Percentiles rank a stretch among this genome's conserved stretches.
These are phyloP conservation scores for Coemansia sp. DNA, from an alignment of 371 early-diverging fungal species.

Conservation along the genomic window DNA sequence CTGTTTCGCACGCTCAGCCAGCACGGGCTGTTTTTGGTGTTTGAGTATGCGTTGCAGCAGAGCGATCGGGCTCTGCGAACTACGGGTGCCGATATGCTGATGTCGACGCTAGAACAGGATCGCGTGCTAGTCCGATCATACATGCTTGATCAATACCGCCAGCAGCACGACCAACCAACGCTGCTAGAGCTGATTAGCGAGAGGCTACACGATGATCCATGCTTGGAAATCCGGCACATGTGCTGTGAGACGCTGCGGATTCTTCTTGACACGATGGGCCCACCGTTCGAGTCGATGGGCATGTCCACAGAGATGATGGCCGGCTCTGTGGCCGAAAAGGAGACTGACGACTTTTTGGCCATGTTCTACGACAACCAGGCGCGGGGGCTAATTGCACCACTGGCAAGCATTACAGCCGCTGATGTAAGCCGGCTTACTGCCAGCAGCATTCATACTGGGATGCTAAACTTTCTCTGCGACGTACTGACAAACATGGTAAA, in stretches of 20 bases:
- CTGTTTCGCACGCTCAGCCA: conserved; percentile 67
- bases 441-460: conserved; percentile 8
- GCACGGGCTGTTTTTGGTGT: conserved; percentile 73
- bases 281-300: conserved; percentile 12
- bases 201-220: conserved; percentile 57
- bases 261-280: conserved; percentile 63
- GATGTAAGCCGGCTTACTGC: conserved; percentile 8
- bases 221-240: conserved; percentile 66
- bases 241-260: conserved; percentile 70
- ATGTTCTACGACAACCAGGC: conserved; percentile 71
- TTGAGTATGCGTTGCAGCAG: conserved; percentile 64
- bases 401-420: conserved; percentile 52
- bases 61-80: conserved; percentile 57
- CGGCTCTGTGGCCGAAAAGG: conserved; percentile 57
- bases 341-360: conserved; percentile 70
- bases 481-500: conserved; percentile 67
- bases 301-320: conserved; percentile 7
- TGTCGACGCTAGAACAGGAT: conserved; percentile 76
- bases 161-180: conserved; percentile 53
- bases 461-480: conserved; percentile 68
- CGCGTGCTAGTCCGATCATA: conserved; percentile 69
- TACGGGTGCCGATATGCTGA: conserved; percentile 67
- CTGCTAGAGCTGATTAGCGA: conserved; percentile 64
- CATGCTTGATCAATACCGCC: conserved; percentile 62
- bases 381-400: conserved; percentile 58